Percentiles rank a stretch among this genome's conserved stretches.
Conservation (phyloP, 495 filamentous ascomycete species). For the Hyphodiscus hymeniophilus region DNA sequence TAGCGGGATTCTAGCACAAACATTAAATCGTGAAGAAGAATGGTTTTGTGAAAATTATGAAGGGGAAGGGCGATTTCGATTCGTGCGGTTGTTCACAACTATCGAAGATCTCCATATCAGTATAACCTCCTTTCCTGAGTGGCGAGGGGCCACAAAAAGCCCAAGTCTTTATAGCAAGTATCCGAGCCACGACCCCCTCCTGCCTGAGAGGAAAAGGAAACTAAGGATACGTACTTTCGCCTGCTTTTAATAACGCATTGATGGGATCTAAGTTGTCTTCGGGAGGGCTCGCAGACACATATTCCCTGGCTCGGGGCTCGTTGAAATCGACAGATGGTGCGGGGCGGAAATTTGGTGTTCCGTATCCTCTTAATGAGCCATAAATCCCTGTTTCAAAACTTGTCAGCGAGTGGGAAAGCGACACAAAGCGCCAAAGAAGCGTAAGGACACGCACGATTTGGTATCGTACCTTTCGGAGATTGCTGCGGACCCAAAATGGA, state of each 20-base stretch:
- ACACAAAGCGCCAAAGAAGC: neutral
- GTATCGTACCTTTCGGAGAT: conserved; percentile 17
- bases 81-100: no score
- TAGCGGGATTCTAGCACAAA: no score
- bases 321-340: neutral
- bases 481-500: conserved; percentile 6
- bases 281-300: neutral
- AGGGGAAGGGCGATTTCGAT: no score
- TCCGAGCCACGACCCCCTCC: conserved; percentile 2
- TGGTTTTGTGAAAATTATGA: no score
- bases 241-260: conserved; percentile 43
- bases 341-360: neutral
- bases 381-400: no score
- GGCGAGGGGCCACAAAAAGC: neutral
- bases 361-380: conserved; percentile 13
- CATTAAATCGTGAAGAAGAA: no score
- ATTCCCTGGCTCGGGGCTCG: conserved; percentile 9
- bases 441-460: neutral
- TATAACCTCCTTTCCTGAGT: no score
- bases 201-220: no score
- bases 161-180: neutral
- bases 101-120: no score
- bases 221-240: conserved; percentile 47
- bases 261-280: conserved; percentile 24
- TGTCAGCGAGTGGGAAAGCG: no score